A percentile compares a stretch with the other conserved stretches of the same genome.
Conservation (phyloP, 2,329 filamentous ascomycete genomes). For the Periconia digitata region DNA sequence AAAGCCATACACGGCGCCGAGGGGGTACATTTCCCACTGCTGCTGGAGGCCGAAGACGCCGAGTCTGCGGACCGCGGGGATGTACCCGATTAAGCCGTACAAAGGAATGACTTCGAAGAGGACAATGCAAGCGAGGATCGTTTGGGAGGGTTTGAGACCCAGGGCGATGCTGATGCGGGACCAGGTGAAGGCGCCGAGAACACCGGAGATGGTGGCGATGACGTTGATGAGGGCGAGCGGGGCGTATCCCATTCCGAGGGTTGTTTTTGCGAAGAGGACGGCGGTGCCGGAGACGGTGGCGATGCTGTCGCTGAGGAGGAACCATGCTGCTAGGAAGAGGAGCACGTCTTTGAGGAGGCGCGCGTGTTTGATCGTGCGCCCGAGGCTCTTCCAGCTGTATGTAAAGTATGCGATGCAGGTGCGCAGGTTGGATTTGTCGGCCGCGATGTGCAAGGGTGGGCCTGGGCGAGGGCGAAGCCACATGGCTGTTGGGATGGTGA, state of each 20-base stretch:
- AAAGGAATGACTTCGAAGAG: slow-evolving; percentile 91
- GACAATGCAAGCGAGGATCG: slow-evolving; percentile 86
- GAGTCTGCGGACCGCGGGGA: slow-evolving; percentile 73
- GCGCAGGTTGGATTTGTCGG: slow-evolving; percentile 31
- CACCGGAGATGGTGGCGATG: slow-evolving; percentile 80
- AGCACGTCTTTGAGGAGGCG: slow-evolving; percentile 71
- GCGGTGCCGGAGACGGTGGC: slow-evolving; percentile 94
- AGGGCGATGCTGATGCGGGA: slow-evolving; percentile 72
- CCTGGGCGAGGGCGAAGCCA: slow-evolving; percentile 89
- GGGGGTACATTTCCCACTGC: slow-evolving; percentile 94
- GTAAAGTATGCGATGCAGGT: slow-evolving; percentile 72
- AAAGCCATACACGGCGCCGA: slow-evolving; percentile 88
- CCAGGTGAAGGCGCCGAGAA: slow-evolving; percentile 90
- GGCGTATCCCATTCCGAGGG: slow-evolving; percentile 84
- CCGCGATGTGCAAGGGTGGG: slow-evolving; percentile 60
- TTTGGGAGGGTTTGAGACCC: slow-evolving; percentile 75
- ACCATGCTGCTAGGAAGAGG: slow-evolving; percentile 86
- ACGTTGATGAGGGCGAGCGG: slow-evolving; percentile 91
- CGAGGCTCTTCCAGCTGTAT: slow-evolving; percentile 86
- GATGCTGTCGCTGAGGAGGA: slow-evolving; percentile 89
- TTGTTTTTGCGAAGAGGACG: slow-evolving; percentile 92
- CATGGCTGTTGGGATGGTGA: slow-evolving; percentile 83
- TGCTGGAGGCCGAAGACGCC: slow-evolving; percentile 86
- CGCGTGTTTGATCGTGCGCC: slow-evolving; percentile 75
- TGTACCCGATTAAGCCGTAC: slow-evolving; percentile 85